Base-by-base conservation (phyloP, 2,329 filamentous ascomycete species). In the Cryphonectria radicalis region DNA sequence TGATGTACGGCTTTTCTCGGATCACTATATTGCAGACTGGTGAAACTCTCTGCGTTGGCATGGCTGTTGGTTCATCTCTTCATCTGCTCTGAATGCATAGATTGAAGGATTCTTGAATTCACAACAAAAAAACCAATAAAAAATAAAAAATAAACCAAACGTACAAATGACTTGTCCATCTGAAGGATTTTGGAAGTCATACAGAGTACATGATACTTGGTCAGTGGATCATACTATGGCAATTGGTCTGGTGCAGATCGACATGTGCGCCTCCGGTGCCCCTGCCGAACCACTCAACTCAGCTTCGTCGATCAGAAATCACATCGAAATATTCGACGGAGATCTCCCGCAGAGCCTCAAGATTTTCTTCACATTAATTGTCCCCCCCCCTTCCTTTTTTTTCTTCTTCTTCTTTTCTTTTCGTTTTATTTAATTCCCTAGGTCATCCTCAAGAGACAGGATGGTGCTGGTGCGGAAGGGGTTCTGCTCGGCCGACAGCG, bases 141-240 rank as follows among this genome's bases (percentile, higher is more conserved):
- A 7, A 37, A 37, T 37, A n/a, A n/a, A n/a, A n/a, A n/a, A n/a
- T n/a, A n/a, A n/a, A n/a, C 4, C 25, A 4, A 59, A n/a, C 22
- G 25, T 22, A 57, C 22, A 57, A 57, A 2, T n/a, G 22, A 7
- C 5, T 57, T 3, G 10, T 57, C 92, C 75, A 86, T 90, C 25
- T 79, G 81, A 28, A 50, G 46, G 11, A 1, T n/a, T 50, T n/a
- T 3, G n/a, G n/a, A n/a, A 50, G 7, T 7, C 8, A n/a, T 8
- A 13, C 37, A 11, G 37, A 40, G 37, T 32, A 46, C 13, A 46
- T 46, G 17, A 22, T 19, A 50, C 19, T 22, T 50, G 1, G 7
- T 50, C 46, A 32, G 55, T 59, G 55, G 55, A 14, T 35, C 55
- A 6, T 8, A 17, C 46, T n/a, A 50, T 50, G 19, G 19, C 46